phyloP scores from a whole-genome alignment of 208 protist genomes.

The Naegleria gruberi region DNA sequence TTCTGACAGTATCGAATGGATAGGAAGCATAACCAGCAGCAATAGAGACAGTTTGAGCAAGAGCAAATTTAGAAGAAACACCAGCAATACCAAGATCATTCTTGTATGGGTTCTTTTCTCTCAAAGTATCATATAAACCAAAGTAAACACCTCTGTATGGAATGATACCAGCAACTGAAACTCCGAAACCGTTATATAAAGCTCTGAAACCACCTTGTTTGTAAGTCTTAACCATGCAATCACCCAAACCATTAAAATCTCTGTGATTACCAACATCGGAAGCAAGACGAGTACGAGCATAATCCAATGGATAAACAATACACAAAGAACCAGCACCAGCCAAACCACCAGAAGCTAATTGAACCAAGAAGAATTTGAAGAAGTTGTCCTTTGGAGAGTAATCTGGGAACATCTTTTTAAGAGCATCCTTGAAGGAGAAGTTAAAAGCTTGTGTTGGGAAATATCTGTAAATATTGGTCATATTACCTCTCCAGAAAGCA shows the following conservation, averaged over 20 bases:
- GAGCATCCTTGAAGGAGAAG: constrained; percentile 94
- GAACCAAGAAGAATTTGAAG: constrained; percentile 75
- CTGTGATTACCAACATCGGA: constrained; percentile 75
- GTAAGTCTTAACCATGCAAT: constrained; percentile 82
- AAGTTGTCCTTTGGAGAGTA: constrained; percentile 65
- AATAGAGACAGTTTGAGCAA: constrained; percentile 53
- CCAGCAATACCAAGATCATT: constrained; percentile 26
- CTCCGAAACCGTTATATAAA: constrained; percentile 91
- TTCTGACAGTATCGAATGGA: constrained; percentile 93
- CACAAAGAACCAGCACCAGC: constrained; percentile 85
- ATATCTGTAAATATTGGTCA: constrained; percentile 91
- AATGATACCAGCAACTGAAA: constrained; percentile 87
- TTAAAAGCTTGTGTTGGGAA: constrained; percentile 96
- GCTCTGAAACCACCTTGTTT: constrained; percentile 56
- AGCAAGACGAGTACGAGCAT: constrained; percentile 88
- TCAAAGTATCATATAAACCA: constrained; percentile 81
- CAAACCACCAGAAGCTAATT: constrained; percentile 88
- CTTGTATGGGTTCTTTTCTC: constrained; percentile 35
- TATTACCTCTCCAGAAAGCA: constrained; percentile 92
- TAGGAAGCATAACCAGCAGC: constrained; percentile 67
- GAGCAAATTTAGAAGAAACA: constrained; percentile 40
- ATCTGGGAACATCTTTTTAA: constrained; percentile 85
- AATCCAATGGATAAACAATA: constrained; percentile 95
- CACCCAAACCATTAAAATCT: constrained; percentile 85
- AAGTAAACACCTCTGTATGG: constrained; percentile 93